Evolutionary conservation across 129 eudicot species (phyloP), one percentile per base, ranked within the genome.

Genomic region (Gnaphalium uliginosum): DNA sequence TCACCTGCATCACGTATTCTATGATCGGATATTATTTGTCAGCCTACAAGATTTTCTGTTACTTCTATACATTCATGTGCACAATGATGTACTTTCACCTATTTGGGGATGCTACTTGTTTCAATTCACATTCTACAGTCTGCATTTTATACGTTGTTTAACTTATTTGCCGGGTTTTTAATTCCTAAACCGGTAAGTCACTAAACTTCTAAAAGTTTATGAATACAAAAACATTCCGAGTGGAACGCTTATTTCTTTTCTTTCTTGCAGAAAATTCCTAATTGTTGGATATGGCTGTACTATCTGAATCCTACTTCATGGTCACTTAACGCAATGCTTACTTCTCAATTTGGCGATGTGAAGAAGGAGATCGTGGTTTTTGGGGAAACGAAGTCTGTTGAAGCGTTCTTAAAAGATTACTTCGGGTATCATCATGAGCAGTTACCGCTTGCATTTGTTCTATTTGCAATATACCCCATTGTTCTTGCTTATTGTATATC

Each of bases 211-310:
- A 18, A 19, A 56, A 56, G 9, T 54, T 56, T 56, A 18, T 6
- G 23, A 54, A 5, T 21, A 54, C 8, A 25, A 21, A 25, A 13
- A 2, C 5, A 0, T 13, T 43, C 18, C 4, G 5, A 43, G 23
- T 56, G 6, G 18, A 32, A 35, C 33, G n/a, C 4, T 63, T 29
- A 21, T 24, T 56, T 6, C 21, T 68, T 0, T 35, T 22, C 4
- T 30, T 68, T 32, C 2, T 53, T 77, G 82, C 87, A 86, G 97
- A 78, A 86, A 78, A 87, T 89, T 66, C 97, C 96, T 0, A 87
- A 81, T 51, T 91, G 92, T 89, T 91, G 97, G 97, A 29, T 89
- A 15, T 91, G 97, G 97, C 14, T 85, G 19, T 91, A 88, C 73
- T 89, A 87, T 69, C 13, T 89, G 1, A 56, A 19, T 2, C 97